A percentile compares a stretch with the other conserved stretches of the same genome.
Conservation (phyloP, 371 early-diverging fungal species). For the Syncephalastrum contaminatum region DNA sequence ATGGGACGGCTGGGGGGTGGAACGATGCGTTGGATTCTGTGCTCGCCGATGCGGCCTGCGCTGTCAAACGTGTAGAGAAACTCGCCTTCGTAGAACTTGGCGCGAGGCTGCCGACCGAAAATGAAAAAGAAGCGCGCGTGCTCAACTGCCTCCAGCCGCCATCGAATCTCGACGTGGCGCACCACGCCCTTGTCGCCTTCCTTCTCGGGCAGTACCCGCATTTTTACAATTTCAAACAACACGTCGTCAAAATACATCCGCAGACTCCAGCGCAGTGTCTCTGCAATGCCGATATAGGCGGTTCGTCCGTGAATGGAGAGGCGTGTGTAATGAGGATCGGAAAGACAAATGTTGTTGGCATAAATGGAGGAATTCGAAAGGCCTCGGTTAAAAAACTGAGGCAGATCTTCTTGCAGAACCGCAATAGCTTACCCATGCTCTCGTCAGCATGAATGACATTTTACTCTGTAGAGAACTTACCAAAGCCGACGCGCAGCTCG, state of each 20-base stretch:
- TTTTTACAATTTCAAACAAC: conserved; percentile 29
- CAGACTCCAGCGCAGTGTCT: conserved; percentile 54
- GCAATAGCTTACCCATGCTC: conserved; percentile 38
- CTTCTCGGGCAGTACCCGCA: conserved; percentile 36
- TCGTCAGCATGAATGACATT: background rate
- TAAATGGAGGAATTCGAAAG: conserved; percentile 45
- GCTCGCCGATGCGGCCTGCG: conserved; percentile 51
- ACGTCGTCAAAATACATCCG: conserved; percentile 49
- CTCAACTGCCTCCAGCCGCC: conserved; percentile 52
- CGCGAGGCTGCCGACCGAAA: too few species aligned
- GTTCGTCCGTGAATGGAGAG: conserved; percentile 47
- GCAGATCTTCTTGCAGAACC: conserved; percentile 45
- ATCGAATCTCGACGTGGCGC: conserved; percentile 43
- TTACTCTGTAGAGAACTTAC: background rate
- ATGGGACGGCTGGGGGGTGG: conserved; percentile 60
- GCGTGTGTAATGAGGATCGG: conserved; percentile 56
- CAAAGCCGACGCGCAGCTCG: conserved; percentile 28
- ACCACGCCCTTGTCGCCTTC: conserved; percentile 19
- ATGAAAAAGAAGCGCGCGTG: conserved; percentile 23
- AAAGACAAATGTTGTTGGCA: conserved; percentile 41
- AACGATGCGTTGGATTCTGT: conserved; percentile 58
- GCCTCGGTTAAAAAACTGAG: conserved; percentile 45
- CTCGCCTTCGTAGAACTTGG: conserved; percentile 43
- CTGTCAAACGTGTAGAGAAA: conserved; percentile 56
- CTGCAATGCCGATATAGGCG: conserved; percentile 47